Percentiles rank a stretch among this genome's conserved stretches.
These are phyloP conservation scores for Phlebiopsis flavidoalba DNA, from an alignment of 768 basidiomycete species.

Conservation along the genomic window DNA sequence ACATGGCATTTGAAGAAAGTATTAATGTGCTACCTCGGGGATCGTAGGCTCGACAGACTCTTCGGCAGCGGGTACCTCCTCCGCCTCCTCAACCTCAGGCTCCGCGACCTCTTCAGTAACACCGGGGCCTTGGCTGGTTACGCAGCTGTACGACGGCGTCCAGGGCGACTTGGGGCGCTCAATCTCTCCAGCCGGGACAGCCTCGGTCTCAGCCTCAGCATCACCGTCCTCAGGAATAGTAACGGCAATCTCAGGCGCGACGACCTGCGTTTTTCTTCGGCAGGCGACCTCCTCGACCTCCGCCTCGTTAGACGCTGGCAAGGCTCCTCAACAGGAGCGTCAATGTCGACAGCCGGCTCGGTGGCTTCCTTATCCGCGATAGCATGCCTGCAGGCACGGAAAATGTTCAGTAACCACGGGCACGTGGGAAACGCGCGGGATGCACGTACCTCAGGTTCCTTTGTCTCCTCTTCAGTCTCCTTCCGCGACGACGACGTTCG, in stretches of 20 bases:
- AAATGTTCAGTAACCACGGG: not conserved
- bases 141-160: slow-evolving; percentile 50
- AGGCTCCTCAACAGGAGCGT: not conserved
- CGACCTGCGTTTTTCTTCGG: not conserved
- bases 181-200: slow-evolving; percentile 5
- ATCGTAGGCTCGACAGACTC: slow-evolving; percentile 8
- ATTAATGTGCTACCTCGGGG: not conserved
- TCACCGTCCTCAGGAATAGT: not conserved
- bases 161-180: slow-evolving; percentile 47
- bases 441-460: not conserved
- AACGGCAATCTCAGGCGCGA: not conserved
- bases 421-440: not conserved
- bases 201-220: not conserved
- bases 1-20: not conserved
- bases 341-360: not conserved
- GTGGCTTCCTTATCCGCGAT: not conserved
- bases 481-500: not conserved
- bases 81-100: slow-evolving; percentile 2
- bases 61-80: not conserved
- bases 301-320: not conserved
- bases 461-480: not conserved
- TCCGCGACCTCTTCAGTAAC: slow-evolving; percentile 9
- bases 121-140: slow-evolving; percentile 38
- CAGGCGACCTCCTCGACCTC: not conserved
- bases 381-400: not conserved